Percentiles rank a stretch among this genome's conserved stretches.
phyloP scores from a whole-genome alignment of 2,329 filamentous ascomycete species.

The Botrytis deweyae region DNA sequence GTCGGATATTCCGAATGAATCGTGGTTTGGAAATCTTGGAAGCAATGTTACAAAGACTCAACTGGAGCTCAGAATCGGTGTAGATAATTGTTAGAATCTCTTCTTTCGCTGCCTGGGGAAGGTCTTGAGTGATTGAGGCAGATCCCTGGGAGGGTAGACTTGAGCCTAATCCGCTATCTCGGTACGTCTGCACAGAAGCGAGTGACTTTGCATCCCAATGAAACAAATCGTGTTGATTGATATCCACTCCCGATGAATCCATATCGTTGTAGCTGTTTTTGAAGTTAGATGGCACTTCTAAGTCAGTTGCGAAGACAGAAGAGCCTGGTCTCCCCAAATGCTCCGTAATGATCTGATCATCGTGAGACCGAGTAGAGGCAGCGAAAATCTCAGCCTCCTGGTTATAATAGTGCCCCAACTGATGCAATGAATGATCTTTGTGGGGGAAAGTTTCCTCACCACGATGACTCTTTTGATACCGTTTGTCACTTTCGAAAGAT shows the following conservation, averaged over 20 bases:
- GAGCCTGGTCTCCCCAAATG: no score
- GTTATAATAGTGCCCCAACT: no score
- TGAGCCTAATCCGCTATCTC: constrained; percentile 1
- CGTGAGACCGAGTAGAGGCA: no score
- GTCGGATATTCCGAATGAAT: background rate
- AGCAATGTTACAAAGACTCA: background rate
- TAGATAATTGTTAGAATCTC: background rate
- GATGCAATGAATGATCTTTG: no score
- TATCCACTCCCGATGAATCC: no score
- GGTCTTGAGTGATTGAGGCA: background rate
- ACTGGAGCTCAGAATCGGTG: background rate
- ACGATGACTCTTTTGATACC: no score
- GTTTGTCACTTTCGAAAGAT: no score
- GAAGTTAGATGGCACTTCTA: constrained; percentile 86
- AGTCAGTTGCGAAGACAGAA: constrained; percentile 62
- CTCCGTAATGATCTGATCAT: no score
- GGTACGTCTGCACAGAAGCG: background rate
- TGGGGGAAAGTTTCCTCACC: no score
- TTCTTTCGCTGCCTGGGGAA: constrained; percentile 1
- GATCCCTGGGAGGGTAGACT: background rate
- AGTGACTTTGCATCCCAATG: background rate
- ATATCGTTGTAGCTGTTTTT: no score
- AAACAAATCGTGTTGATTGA: no score
- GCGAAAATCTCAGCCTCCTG: no score
- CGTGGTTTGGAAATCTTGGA: background rate